Base-by-base conservation (phyloP, 2,329 filamentous ascomycete genomes). In the Nemania diffusa region DNA sequence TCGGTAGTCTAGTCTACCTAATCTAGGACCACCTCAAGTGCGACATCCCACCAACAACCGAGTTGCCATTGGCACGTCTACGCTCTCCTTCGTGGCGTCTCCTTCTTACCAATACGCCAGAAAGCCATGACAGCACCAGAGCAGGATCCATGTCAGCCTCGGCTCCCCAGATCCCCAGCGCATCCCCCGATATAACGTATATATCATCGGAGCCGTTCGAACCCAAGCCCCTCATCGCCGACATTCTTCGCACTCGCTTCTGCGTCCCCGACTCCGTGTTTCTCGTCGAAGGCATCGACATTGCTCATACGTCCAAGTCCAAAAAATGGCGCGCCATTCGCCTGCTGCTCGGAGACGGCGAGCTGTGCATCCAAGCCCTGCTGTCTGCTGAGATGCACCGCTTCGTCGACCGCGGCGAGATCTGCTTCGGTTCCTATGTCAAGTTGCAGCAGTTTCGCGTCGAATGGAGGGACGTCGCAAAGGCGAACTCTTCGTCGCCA, bases 351-450 rank as follows among this genome's bases (percentile, higher is more conserved):
- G 83, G 85, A 42, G 86, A 88, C 69, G 85, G 85, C 1, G 79
- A 83, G 71, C 74, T 87, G 3, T 87, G 84, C 69, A 80, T 88
- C n/a, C 85, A 88, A 73, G 84, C 84, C 0, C 74, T 88, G 7
- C 73, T 87, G 48, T 75, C 76, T 6, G 76, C 80, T 1, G 80
- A 80, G 53, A 79, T 84, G 76, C 84, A 87, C 57, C 78, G 80
- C 3, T 80, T 85, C n/a, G 78, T 86, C 8, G 80, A 85, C 46
- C 74, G 73, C 0, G 81, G 80, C 1, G 79, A 82, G n/a, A 71
- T 88, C 40, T 77, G 76, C 3, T 77, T 83, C 11, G 86, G 86
- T 1, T 81, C 81, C 48, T 86, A 86, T 70, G 80, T 88, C 24
- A 80, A 79, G 42, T 72, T 85, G n/a, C 79, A 83, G 29, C 71